Evolutionary conservation across 2,329 filamentous ascomycete genomes (phyloP), one percentile per base, ranked within the genome.

Genomic region (Sporothrix schenckii): DNA sequence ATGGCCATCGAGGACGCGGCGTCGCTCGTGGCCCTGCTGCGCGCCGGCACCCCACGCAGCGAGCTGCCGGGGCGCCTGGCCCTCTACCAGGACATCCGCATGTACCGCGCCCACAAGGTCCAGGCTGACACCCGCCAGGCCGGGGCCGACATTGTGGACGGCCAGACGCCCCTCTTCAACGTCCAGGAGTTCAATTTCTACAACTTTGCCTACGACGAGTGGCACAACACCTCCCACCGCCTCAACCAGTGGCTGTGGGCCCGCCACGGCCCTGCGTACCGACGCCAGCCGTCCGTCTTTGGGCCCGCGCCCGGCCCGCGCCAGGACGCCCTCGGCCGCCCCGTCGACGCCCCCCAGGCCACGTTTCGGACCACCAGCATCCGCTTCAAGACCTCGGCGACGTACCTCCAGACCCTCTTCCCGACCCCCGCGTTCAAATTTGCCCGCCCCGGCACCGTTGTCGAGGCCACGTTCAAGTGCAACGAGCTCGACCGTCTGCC

Each of bases 201-300:
- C 27, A 58, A 58, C 27, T 58, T 58, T 58, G n/a, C 54, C 16
- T 30, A 58, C 54, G 54, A 58, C 54, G 54, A 58, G 54, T 58
- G 54, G 54, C 54, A 58, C 54, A 58, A 58, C 27, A 58, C 54
- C 5, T 19, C 54, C 14, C 54, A 58, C 54, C 27, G 27, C 27
- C 54, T 58, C 54, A n/a, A n/a, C 14, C 27, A 58, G 54, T 58
- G 54, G 54, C 30, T 58, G 30, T 58, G 54, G 54, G 54, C 14
- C 4, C 54, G 30, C 54, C 30, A 58, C 16, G 54, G 14, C 6
- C 54, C 54, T 16, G 34, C 54, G 0, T 58, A 58, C 54, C 11
- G n/a, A 14, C 54, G 54, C 54, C 54, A 58, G 14, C 54, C 27
- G 13, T n/a, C 6, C 16, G 27, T 34, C 16, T 58, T 58, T n/a